Evolutionary conservation across 192 early-diverging fungal species (phyloP), one percentile per base, ranked within the genome.

Genomic region (Jimgerdemannia lactiflua): DNA sequence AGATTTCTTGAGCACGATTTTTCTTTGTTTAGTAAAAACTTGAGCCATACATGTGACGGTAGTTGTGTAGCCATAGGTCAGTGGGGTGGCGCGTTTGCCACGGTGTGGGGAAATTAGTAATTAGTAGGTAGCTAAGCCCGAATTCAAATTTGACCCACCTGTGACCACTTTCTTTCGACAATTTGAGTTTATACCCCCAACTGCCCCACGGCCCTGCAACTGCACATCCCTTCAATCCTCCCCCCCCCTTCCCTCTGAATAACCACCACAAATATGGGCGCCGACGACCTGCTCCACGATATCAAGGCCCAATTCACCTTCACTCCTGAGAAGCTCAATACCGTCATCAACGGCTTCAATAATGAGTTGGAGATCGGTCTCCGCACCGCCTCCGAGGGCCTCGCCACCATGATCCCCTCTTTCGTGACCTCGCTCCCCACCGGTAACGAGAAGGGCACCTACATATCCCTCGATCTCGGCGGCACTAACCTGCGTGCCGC

Each of bases 401-500:
- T 85, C 65, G 77, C 84, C 70, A 91, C 89, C 68, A 97, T 97
- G 96, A 93, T 98, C 77, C 98, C 96, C 19, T 95, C 95, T 4
- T 97, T 90, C 86, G 94, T 98, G 71, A 88, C 91, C 8, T 78
- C 81, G 65, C 84, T 93, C 29, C 97, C 98, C 3, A 90, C 84
- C 20, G 96, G 97, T 42, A 86, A 80, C 71, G 98, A 99, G 78
- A 90, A 85, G 41, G 98, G 98, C 41, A 89, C 91, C 42, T 96
- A 90, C 86, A 83, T 96, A 68, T 94, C 98, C 9, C 86, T 99
- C 59, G 98, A 99, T 75, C 83, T 99, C 73, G 97, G 98, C 66
- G 98, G 97, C 18, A 96, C 96, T 59, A 97, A 98, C 86, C 89
- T 99, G 74, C 93, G 97, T 64, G 93, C 97, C 39, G 91, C 94